These are phyloP conservation scores for Suillus fuscotomentosus DNA, from an alignment of 768 basidiomycete species.

Conservation along the genomic window DNA sequence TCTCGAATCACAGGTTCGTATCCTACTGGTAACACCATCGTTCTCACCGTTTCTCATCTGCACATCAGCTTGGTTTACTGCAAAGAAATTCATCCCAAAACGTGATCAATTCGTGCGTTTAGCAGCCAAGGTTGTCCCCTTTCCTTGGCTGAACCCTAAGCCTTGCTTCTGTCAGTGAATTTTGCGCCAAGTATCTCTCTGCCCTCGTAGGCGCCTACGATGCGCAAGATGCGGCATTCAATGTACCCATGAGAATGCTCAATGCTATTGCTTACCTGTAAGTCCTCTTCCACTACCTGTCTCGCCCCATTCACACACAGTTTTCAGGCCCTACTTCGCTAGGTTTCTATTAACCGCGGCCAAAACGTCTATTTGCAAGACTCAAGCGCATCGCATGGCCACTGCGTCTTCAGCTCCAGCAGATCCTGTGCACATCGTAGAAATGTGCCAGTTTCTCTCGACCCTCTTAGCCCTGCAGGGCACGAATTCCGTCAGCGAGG, in stretches of 20 bases:
- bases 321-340: conserved; percentile 39
- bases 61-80: conserved; percentile 27
- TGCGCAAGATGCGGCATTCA: conserved; percentile 20
- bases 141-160: neutral
- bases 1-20: conserved; percentile 15
- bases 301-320: neutral
- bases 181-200: conserved; percentile 40
- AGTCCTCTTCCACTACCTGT: neutral
- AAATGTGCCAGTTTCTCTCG: conserved; percentile 39
- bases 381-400: conserved; percentile 38
- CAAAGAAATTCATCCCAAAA: conserved; percentile 23
- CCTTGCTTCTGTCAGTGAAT: conserved; percentile 19
- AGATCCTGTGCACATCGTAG: conserved; percentile 25
- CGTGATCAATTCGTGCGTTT: conserved; percentile 4
- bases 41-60: neutral
- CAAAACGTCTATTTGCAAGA: conserved; percentile 30
- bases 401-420: conserved; percentile 9
- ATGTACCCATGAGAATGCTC: conserved; percentile 27
- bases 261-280: conserved; percentile 37
- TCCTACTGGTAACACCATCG: neutral
- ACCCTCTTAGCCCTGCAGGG: conserved; percentile 42
- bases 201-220: conserved; percentile 31
- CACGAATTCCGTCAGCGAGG: conserved; percentile 26
- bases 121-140: neutral
- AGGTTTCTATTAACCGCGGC: conserved; percentile 34